Conservation (phyloP, 768 basidiomycete genomes). For the Dacryopinax spathularia region DNA sequence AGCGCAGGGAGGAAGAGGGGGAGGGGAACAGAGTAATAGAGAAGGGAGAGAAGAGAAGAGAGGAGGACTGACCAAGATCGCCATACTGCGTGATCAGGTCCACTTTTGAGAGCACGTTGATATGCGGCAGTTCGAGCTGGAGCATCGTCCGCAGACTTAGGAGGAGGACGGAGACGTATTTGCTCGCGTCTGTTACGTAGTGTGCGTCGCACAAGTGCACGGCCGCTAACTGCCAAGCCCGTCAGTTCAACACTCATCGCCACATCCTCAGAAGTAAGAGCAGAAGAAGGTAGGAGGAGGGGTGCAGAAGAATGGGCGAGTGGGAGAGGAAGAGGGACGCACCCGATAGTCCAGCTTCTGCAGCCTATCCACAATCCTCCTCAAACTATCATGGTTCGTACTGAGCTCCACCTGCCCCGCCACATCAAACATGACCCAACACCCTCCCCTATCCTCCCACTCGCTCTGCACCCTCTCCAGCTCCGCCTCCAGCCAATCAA, state of each 20-base stretch:
- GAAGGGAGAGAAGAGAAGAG: not conserved
- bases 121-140: conserved; percentile 94
- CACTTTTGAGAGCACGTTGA: conserved; percentile 93
- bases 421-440: conserved; percentile 90
- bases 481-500: conserved; percentile 43
- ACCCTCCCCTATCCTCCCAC: conserved; percentile 47
- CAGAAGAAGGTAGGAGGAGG: not conserved
- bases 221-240: conserved; percentile 57
- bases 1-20: not conserved
- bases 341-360: conserved; percentile 73
- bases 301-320: not conserved
- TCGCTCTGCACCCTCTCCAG: conserved; percentile 52
- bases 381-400: conserved; percentile 86
- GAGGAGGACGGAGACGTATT: conserved; percentile 85
- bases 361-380: conserved; percentile 57
- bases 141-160: conserved; percentile 92
- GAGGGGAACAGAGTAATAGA: conserved; percentile 3
- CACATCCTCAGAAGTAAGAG: not conserved
- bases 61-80: conserved; percentile 53
- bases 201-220: conserved; percentile 95
- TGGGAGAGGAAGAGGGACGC: conserved; percentile 27
- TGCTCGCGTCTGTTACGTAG: conserved; percentile 89
- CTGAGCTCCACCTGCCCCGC: conserved; percentile 96
- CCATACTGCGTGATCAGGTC: conserved; percentile 85
- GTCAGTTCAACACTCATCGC: not conserved